Percentiles rank a stretch among this genome's conserved stretches.
These are phyloP conservation scores for Coniochaeta pulveracea DNA, from an alignment of 2,329 filamentous ascomycete species.

Conservation along the genomic window DNA sequence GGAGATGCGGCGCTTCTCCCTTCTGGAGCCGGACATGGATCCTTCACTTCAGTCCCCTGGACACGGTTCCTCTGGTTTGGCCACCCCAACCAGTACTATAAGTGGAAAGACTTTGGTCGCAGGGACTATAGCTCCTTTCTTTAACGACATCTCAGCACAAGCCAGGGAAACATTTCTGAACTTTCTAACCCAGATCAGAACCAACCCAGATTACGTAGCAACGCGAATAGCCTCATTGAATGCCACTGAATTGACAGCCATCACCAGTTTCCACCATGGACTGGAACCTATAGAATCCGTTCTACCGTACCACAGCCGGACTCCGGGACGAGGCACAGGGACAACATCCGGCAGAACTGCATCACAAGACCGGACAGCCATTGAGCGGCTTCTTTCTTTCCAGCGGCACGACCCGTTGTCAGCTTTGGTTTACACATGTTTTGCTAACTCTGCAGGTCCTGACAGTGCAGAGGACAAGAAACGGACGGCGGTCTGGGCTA, in stretches of 20 bases:
- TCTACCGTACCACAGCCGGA: constrained; percentile 53
- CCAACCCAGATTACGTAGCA: constrained; percentile 80
- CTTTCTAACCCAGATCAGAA: constrained; percentile 73
- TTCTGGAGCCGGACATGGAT: constrained; percentile 64
- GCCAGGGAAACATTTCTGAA: constrained; percentile 65
- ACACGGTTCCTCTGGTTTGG: constrained; percentile 37
- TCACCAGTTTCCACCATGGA: constrained; percentile 69
- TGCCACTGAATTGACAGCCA: constrained; percentile 61
- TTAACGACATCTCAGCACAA: constrained; percentile 64
- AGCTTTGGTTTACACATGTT: constrained; percentile 76
- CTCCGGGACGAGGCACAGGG: constrained; percentile 28
- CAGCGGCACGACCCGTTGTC: constrained; percentile 81
- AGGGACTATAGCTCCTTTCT: constrained; percentile 40
- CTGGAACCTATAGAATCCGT: constrained; percentile 78
- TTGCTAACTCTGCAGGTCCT: constrained; percentile 74
- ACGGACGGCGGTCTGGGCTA: constrained; percentile 79
- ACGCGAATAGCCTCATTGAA: constrained; percentile 68
- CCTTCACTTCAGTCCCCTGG: constrained; percentile 39
- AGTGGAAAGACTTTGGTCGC: constrained; percentile 24
- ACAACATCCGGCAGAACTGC: constrained; percentile 16
- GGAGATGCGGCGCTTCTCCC: constrained; percentile 57
- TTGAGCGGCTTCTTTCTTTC: constrained; percentile 78
- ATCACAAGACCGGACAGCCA: constrained; percentile 41
- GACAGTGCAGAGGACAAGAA: constrained; percentile 72
- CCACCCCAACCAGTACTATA: constrained; percentile 32